Conservation (phyloP, 2,329 filamentous ascomycete genomes). For the Aphanocladium album region DNA sequence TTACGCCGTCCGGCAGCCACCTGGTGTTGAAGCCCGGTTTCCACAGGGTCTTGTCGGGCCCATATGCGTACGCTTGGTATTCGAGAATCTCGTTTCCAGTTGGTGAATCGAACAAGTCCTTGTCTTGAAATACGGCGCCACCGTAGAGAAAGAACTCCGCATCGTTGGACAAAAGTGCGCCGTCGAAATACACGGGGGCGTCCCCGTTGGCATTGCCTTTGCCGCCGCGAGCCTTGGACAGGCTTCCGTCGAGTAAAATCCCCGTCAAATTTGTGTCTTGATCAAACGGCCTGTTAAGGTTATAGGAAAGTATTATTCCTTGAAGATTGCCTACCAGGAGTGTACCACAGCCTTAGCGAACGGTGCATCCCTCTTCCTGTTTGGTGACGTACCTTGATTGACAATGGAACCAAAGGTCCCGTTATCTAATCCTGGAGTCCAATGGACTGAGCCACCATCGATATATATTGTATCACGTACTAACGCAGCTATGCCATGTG, state of each 20-base stretch:
- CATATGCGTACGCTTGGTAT: slow-evolving; percentile 52
- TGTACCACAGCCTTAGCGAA: neutral
- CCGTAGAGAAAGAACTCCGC: slow-evolving; percentile 61
- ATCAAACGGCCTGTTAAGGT: slow-evolving; percentile 54
- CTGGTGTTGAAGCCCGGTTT: slow-evolving; percentile 36
- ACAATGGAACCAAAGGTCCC: slow-evolving; percentile 28
- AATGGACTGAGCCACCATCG: slow-evolving; percentile 56
- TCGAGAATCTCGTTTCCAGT: slow-evolving; percentile 37
- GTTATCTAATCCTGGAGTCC: slow-evolving; percentile 45
- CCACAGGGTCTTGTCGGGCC: slow-evolving; percentile 38
- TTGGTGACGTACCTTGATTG: slow-evolving; percentile 34
- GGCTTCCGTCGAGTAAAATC: slow-evolving; percentile 38
- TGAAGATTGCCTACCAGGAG: slow-evolving; percentile 47
- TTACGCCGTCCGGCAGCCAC: slow-evolving; percentile 42
- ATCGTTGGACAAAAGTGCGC: slow-evolving; percentile 61
- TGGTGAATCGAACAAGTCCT: slow-evolving; percentile 33
- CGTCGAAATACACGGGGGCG: slow-evolving; percentile 55
- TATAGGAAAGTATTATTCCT: slow-evolving; percentile 52
- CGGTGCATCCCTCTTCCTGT: slow-evolving; percentile 3
- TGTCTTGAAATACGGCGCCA: slow-evolving; percentile 40
- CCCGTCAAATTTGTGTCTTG: slow-evolving; percentile 45
- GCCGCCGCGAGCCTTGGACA: slow-evolving; percentile 43
- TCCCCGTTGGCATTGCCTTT: slow-evolving; percentile 47
- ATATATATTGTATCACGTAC: slow-evolving; percentile 60
- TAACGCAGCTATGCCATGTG: slow-evolving; percentile 42